Evolutionary conservation across 2,329 filamentous ascomycete genomes (phyloP), one percentile per base, ranked within the genome.

Genomic region (Aspergillus sp.): DNA sequence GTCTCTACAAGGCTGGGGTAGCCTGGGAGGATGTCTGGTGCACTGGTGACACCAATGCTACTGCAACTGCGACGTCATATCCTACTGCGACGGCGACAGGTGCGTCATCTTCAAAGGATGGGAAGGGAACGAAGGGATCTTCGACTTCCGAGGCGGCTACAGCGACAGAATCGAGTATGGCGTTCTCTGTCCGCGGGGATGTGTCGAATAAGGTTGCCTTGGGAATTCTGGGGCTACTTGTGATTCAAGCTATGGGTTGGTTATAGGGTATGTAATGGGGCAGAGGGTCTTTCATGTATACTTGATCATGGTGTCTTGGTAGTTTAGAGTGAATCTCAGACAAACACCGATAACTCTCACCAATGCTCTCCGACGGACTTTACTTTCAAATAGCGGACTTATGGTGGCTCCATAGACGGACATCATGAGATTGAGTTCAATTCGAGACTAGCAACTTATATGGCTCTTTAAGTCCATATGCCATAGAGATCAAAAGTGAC

Each of bases 11-110:
- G 3, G 56, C 55, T 1, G 58, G 58, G 1, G 56, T 66, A 2
- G 45, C 49, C 1, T 65, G 60, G 56, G 49, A 58, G 13, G 60
- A 65, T 49, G 63, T 65, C 3, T 66, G 62, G 60, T 66, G 62
- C 19, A 43, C 50, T 22, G 58, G 60, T 1, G 20, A 41, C n/a
- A 55, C 49, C 13, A 63, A 60, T 52, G 58, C 50, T 3, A 63
- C 59, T 4, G 61, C 61, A 19, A 64, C 60, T 4, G 54, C 51
- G 17, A 60, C 56, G 5, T 46, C 50, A 3, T 54, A 50, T 16
- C 59, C 56, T 22, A 57, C 51, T 42, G 35, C 50, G 20, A 50
- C 54, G 35, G 52, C 43, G 35, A 57, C 52, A 17, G 40, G n/a
- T 9, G 33, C 11, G 11, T 35, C 50, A 22, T 41, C 44, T 1